Base-by-base conservation (phyloP, 129 eudicot species). In the Ambrosia trifida region DNA sequence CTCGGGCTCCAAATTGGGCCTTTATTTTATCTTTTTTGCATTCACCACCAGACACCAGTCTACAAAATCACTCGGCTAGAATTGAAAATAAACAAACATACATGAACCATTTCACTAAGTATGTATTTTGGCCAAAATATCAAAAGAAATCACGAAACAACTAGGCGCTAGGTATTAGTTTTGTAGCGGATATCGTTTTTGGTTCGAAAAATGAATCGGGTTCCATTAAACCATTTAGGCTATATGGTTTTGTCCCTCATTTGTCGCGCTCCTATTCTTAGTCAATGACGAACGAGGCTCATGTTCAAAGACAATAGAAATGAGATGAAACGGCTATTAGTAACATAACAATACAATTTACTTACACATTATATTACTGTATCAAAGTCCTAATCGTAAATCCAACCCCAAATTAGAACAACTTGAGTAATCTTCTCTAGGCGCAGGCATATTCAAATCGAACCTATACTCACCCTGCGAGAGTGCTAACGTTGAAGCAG, bases 361-460 rank as follows among this genome's bases (percentile, higher is more conserved):
- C 54, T 54, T 70, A 19, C 56, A 57, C 75, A 71, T 41, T 19
- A 67, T 67, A 66, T 32, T 66, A 60, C 11, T 60, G 28, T 76
- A 67, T 87, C 79, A 87, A 60, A 84, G 69, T 16, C 90, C 86
- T 83, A 86, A 82, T 79, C 89, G 84, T 52, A 89, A 75, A 69
- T 86, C 92, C 81, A 89, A 68, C 68, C 62, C 75, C 44, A 77
- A 38, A 56, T 65, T 56, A 0, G 81, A 60, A 68, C 72, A 30
- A 11, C 30, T 77, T 38, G 83, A 54, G 30, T 62, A 62, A 13
- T 74, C 64, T 33, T 74, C 70, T 24, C 47, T 18, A 64, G 56
- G 76, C 3, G 66, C 75, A 19, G 89, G 83, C 66, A 77, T 14
- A 66, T 87, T 84, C 74, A 84, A 72, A 72, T 84, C 93, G 56